Evolutionary conservation across 2,329 filamentous ascomycete genomes (phyloP), one percentile per base, ranked within the genome.

Genomic region (Penicillium sp.): DNA sequence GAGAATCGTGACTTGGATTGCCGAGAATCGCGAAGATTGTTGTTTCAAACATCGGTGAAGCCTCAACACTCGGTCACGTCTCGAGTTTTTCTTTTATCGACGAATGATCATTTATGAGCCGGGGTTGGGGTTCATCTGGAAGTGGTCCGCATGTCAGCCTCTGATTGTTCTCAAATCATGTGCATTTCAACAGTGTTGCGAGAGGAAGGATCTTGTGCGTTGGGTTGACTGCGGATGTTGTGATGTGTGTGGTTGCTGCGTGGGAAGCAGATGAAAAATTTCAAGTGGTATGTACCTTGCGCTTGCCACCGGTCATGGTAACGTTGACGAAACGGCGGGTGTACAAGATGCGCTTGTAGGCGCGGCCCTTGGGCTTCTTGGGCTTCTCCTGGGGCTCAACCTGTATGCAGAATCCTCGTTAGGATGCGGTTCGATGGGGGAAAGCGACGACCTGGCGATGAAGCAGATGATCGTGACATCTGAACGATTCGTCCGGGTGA

Each of bases 281-380:
- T 56, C 45, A 57, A 40, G 54, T 46, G 50, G 42, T 47, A 59
- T 58, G 70, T 75, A 93, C 89, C 89, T 96, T 96, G 77, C 91
- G 83, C 90, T 97, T 97, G 79, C 91, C 91, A 76, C 90, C 90
- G 62, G 90, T 94, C 77, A 95, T 82, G 70, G 88, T 93, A 72
- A 97, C 90, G 79, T 97, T 96, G 66, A 97, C 90, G 81, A 97
- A 97, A 70, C 91, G 90, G 74, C 91, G 87, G 66, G 89, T 95
- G 84, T 96, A 96, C 75, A 83, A 84, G 74, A 94, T 84, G 71
- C 91, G 84, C 90, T 97, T 97, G 80, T 93, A 89, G 66, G 91
- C 91, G 72, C 91, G 90, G 72, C 91, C 91, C 85, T 96, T 96
- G 73, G 91, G 90, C 66, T 79, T 82, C 87, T 97, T 96, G 78